Evolutionary conservation across 768 basidiomycete genomes (phyloP), one percentile per base, ranked within the genome.

Genomic region (Pulveroboletus sp.): DNA sequence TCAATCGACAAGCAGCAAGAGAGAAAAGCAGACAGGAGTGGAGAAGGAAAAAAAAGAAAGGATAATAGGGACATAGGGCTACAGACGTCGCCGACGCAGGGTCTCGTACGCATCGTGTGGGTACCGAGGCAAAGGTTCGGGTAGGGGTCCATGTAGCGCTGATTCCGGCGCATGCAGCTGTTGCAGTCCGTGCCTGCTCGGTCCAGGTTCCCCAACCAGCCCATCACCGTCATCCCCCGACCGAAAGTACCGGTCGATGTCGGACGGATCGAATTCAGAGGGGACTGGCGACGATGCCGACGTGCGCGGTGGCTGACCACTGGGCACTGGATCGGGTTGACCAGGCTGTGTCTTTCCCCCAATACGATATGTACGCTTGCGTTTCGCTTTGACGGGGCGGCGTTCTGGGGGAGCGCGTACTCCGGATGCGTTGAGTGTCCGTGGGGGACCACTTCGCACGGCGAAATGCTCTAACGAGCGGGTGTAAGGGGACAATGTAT

Each of bases 401-500:
- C 74, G 72, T 48, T 82, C 79, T 15, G 64, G 67, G 0, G 66
- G 56, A 7, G 58, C 58, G 10, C 69, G 64, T 8, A 69, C 51
- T 31, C 75, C 70, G 24, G 60, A 64, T 15, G 69, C 64, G 39
- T 67, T 59, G 51, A 68, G 64, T 8, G 64, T 62, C 31, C 81
- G 73, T 17, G 84, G 88, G 1, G 92, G 93, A 21, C 86, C 89
- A 51, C 89, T 91, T 30, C 93, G 80, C 11, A 96, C 92, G 1
- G 93, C 91, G 66, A 95, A 94, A 67, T 96, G 93, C 52, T 88
- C 85, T 27, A 93, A 76, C 13, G 86, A 84, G 47, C 92, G 82
- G 6, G 94, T 96, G 67, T 95, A 97, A 0, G 94, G 95, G 1
- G 89, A 92, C 4, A 99, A 73, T 0, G 95, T 99, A 62, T 96